A percentile compares a stretch with the other conserved stretches of the same genome.
phyloP scores from a whole-genome alignment of 257 asterid genomes.

The Nicotiana sylvestris region DNA sequence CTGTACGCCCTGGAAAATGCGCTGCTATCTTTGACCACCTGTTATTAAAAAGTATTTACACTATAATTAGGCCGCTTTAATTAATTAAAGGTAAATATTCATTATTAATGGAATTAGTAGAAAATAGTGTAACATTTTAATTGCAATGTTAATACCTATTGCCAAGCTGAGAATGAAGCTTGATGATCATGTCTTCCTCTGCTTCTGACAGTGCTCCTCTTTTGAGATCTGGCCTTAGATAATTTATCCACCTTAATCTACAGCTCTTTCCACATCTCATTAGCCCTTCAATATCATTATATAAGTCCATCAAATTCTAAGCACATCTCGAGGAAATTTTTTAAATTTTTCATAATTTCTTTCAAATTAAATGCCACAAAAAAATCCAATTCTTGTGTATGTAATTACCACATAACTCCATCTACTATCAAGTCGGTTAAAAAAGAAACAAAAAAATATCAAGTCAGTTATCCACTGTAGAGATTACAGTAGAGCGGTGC shows the following conservation, averaged over 20 bases:
- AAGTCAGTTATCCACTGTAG: not conserved
- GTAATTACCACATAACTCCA: not conserved
- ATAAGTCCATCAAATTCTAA: not conserved
- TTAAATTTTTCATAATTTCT: not conserved
- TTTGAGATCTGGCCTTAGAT: constrained; percentile 77
- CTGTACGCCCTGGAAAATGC: constrained; percentile 55
- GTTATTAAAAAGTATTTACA: not conserved
- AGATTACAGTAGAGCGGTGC: not conserved
- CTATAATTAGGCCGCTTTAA: not conserved
- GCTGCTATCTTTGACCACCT: constrained; percentile 95
- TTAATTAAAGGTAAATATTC: not conserved
- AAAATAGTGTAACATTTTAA: not conserved
- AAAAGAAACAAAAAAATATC: no score
- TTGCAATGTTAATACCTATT: constrained; percentile 44
- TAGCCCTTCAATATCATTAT: constrained; percentile 38
- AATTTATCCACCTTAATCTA: constrained; percentile 84
- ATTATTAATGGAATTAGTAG: not conserved
- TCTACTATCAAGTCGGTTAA: not conserved
- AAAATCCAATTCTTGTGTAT: not conserved
- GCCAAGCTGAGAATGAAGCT: constrained; percentile 75
- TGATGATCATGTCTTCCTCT: constrained; percentile 78
- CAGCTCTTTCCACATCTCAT: constrained; percentile 92
- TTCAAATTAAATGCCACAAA: not conserved
- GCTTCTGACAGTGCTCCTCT: constrained; percentile 77
- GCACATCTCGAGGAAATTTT: not conserved